These are phyloP conservation scores for Hymenoscyphus infarciens DNA, from an alignment of 2,329 filamentous ascomycete species.

Conservation along the genomic window DNA sequence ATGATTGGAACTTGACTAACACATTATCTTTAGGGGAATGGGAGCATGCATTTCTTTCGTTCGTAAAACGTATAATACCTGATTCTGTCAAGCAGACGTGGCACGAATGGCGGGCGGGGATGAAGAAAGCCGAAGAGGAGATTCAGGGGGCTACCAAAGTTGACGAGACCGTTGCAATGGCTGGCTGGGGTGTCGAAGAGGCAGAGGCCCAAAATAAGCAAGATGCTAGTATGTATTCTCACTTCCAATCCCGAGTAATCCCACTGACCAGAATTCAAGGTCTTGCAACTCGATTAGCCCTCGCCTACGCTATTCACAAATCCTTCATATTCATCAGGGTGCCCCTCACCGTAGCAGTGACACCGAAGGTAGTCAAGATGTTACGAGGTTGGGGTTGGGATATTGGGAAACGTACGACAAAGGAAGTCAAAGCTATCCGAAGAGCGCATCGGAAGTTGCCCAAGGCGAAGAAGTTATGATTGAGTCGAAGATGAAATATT, in stretches of 20 bases:
- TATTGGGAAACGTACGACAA: constrained; percentile 69
- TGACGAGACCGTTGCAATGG: constrained; percentile 48
- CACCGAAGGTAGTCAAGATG: constrained; percentile 89
- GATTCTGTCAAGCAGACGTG: constrained; percentile 53
- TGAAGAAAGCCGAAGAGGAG: constrained; percentile 45
- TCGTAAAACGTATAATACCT: constrained; percentile 56
- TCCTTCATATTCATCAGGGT: constrained; percentile 96
- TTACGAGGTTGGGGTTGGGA: constrained; percentile 90
- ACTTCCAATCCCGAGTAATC: neutral
- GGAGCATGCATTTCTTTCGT: constrained; percentile 65
- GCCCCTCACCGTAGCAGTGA: constrained; percentile 83
- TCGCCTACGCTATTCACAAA: constrained; percentile 97
- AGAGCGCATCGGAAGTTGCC: neutral
- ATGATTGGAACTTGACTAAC: constrained; percentile 1
- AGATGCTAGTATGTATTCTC: constrained; percentile 66
- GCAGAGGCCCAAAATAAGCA: constrained; percentile 58
- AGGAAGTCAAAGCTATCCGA: constrained; percentile 36
- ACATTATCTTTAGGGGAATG: constrained; percentile 44
- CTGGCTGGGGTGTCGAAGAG: constrained; percentile 59
- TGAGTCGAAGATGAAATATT: neutral
- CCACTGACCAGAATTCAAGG: constrained; percentile 40
- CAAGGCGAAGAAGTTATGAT: constrained; percentile 4
- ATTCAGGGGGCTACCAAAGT: constrained; percentile 43
- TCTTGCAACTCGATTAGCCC: constrained; percentile 75
- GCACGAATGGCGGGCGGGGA: constrained; percentile 46